Evolutionary conservation across 148 eudicot species (phyloP).

Genomic region (Silene latifolia): DNA sequence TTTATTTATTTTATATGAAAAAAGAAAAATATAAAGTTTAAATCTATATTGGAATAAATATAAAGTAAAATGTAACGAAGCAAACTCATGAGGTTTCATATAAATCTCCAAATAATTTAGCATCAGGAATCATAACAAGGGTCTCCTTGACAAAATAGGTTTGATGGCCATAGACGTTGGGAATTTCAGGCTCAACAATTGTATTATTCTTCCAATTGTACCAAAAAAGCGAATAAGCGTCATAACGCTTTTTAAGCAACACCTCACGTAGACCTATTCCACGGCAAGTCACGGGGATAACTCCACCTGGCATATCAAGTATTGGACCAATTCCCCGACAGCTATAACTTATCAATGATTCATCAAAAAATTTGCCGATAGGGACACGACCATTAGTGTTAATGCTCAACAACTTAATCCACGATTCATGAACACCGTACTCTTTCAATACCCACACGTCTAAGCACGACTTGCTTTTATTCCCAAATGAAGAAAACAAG

Average conservation of each 20-base stretch:
- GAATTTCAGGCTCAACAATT: background rate
- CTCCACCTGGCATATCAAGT: background rate
- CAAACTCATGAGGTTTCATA: background rate
- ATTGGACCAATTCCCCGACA: background rate
- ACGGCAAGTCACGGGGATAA: background rate
- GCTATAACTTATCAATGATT: background rate
- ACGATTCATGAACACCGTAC: background rate
- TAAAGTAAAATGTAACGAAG: too few species aligned
- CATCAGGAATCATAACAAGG: background rate
- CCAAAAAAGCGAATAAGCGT: background rate
- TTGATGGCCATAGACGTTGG: background rate
- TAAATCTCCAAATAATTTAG: background rate
- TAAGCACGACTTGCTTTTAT: background rate
- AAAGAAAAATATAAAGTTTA: too few species aligned
- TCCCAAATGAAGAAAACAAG: background rate
- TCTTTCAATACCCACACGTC: slow-evolving; percentile 3
- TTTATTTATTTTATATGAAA: too few species aligned
- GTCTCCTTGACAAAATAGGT: background rate
- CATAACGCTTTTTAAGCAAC: background rate
- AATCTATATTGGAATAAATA: too few species aligned
- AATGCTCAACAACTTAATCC: background rate
- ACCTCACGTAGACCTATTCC: background rate
- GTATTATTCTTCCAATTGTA: background rate
- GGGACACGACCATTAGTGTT: background rate
- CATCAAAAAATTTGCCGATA: background rate